phyloP scores from a whole-genome alignment of 768 basidiomycete species.

The Candolleomyces aberdarensis region DNA sequence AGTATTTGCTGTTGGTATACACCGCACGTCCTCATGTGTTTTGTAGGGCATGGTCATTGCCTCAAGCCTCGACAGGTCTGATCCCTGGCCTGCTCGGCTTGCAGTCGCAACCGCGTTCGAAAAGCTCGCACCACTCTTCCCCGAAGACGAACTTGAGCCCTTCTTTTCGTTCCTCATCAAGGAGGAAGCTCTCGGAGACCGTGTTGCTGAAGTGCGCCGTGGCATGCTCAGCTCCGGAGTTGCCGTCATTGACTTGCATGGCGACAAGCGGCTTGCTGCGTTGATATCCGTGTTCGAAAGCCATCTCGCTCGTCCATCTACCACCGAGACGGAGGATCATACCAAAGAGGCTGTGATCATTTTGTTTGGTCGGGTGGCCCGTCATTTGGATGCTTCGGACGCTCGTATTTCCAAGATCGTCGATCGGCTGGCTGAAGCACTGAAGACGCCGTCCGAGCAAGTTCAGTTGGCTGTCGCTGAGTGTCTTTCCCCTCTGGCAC shows the following conservation, averaged over 20 bases:
- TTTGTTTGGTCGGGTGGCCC: constrained; percentile 87
- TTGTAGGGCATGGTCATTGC: constrained; percentile 89
- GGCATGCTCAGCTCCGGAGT: constrained; percentile 88
- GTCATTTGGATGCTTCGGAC: constrained; percentile 79
- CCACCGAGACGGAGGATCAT: constrained; percentile 75
- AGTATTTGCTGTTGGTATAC: constrained; percentile 20
- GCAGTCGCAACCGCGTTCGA: constrained; percentile 71
- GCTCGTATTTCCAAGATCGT: constrained; percentile 77
- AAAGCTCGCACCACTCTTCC: constrained; percentile 63
- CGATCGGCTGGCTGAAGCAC: constrained; percentile 79
- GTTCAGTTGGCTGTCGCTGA: constrained; percentile 97
- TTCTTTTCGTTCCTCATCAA: constrained; percentile 87
- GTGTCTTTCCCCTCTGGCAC: constrained; percentile 85
- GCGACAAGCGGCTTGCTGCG: constrained; percentile 62
- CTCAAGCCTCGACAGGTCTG: constrained; percentile 77
- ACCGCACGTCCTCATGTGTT: background rate
- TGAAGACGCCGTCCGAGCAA: constrained; percentile 93
- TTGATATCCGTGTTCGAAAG: constrained; percentile 83
- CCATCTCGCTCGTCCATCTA: constrained; percentile 55
- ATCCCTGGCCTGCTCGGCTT: constrained; percentile 84
- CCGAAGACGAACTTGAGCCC: constrained; percentile 53
- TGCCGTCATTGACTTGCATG: constrained; percentile 79
- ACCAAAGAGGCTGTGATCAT: constrained; percentile 96
- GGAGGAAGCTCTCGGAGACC: constrained; percentile 88
- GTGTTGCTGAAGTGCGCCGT: constrained; percentile 72